Evolutionary conservation across 345 rosid species (phyloP).

Genomic region (Corchorus olitorius): DNA sequence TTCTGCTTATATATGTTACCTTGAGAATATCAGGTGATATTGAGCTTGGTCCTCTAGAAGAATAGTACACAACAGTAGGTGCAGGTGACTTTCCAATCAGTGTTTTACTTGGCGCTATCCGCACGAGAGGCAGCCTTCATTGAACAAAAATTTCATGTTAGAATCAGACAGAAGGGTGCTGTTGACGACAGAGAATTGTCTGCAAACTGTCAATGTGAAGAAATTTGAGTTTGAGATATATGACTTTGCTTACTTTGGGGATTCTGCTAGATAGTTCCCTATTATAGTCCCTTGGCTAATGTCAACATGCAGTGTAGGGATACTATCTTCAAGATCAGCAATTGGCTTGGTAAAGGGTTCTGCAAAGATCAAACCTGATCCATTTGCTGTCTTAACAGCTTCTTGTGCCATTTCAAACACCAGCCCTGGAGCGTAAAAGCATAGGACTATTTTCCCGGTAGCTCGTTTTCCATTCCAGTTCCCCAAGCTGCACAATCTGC

Average conservation of each 20-base stretch:
- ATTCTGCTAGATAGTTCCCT: constrained; percentile 43
- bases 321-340: constrained; percentile 46
- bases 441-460: constrained; percentile 43
- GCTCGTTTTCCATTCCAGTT: constrained; percentile 44
- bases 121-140: constrained; percentile 45
- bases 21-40: constrained; percentile 67
- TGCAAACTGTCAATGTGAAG: neutral
- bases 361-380: constrained; percentile 54
- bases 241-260: constrained; percentile 34
- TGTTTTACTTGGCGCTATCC: constrained; percentile 48
- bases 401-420: constrained; percentile 45
- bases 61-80: constrained; percentile 61
- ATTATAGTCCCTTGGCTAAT: constrained; percentile 53
- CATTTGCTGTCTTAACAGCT: constrained; percentile 54
- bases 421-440: constrained; percentile 59
- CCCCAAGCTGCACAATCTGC: constrained; percentile 46
- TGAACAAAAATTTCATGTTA: constrained; percentile 18
- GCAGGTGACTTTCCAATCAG: constrained; percentile 52
- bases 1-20: constrained; percentile 31
- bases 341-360: constrained; percentile 51
- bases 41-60: constrained; percentile 76
- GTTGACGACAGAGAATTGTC: neutral
- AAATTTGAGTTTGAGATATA: neutral
- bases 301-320: constrained; percentile 62
- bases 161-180: neutral